These are phyloP conservation scores for Testicularia cyperi DNA, from an alignment of 1,284 basidiomycete species.

Conservation along the genomic window DNA sequence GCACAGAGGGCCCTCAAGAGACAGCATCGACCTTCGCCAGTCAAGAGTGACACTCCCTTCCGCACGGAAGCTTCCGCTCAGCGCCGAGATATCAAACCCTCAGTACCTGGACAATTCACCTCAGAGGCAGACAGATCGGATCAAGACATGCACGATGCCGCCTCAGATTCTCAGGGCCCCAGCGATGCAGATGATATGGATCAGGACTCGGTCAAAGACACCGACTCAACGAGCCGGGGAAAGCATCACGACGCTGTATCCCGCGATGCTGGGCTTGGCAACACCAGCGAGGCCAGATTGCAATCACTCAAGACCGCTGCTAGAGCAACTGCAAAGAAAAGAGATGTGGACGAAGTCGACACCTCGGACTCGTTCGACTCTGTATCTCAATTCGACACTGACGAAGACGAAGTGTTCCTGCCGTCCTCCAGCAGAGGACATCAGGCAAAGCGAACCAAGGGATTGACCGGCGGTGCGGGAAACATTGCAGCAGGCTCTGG, in stretches of 20 bases:
- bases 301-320: constrained; percentile 1
- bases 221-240: neutral
- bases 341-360: constrained; percentile 29
- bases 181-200: constrained; percentile 16
- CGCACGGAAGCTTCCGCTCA: too few relatives aligned
- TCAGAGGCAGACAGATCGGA: neutral
- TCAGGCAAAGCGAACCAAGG: constrained; percentile 12
- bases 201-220: neutral
- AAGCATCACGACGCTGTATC: neutral
- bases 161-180: too few relatives aligned
- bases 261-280: too few relatives aligned
- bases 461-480: too few relatives aligned
- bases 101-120: neutral
- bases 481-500: too few relatives aligned
- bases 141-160: neutral
- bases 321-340: constrained; percentile 26
- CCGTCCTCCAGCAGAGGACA: too few relatives aligned
- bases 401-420: constrained; percentile 7
- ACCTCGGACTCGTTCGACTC: constrained; percentile 1
- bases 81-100: too few relatives aligned
- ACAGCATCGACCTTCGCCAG: constrained; percentile 6
- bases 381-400: constrained; percentile 7
- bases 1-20: constrained; percentile 6
- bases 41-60: too few relatives aligned
- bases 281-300: neutral